Evolutionary conservation across 2,329 filamentous ascomycete genomes (phyloP), one percentile per base, ranked within the genome.

Genomic region (Exophiala aquamarina): DNA sequence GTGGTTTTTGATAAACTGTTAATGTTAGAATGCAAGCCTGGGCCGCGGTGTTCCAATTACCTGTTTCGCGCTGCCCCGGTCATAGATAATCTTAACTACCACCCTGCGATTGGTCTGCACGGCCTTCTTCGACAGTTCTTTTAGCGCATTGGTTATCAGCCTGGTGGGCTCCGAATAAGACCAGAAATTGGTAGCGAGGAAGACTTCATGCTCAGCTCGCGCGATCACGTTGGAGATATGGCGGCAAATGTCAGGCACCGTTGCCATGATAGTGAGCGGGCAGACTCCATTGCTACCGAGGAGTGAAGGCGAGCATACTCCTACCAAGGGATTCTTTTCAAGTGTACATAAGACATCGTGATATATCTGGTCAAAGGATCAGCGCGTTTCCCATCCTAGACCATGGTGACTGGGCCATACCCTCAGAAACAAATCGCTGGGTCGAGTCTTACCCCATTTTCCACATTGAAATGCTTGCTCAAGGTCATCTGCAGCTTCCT

Each of bases 151-250:
- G 3, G 79, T 86, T 34, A 91, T 76, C 40, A 87, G 76, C 4
- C 72, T 77, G 33, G 84, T 83, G 0, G 86, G 84, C 7, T 83
- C 74, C 0, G 85, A 85, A 33, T 82, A 75, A 50, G 84, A 78
- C 87, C 87, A 90, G 59, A 82, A 88, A 58, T 88, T 89, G 0
- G 87, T 91, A 0, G 83, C 83, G 8, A 91, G 70, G 46, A 87
- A 82, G 0, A 92, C 81, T 59, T 92, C 87, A 26, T 77, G 77
- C 58, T 88, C 76, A 0, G 87, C 87, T 3, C 83, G 75, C 2
- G 78, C 86, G 26, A 92, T 91, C 15, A 88, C 71, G 56, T 91
- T 90, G 1, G 85, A 81, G 69, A 88, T 86, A 63, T 91, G 86
- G 1, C 85, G 76, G 50, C 80, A 81, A 20, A 90, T 80, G 61